Conservation (phyloP, 768 basidiomycete species). For the Pseudohyphozyma bogoriensis region DNA sequence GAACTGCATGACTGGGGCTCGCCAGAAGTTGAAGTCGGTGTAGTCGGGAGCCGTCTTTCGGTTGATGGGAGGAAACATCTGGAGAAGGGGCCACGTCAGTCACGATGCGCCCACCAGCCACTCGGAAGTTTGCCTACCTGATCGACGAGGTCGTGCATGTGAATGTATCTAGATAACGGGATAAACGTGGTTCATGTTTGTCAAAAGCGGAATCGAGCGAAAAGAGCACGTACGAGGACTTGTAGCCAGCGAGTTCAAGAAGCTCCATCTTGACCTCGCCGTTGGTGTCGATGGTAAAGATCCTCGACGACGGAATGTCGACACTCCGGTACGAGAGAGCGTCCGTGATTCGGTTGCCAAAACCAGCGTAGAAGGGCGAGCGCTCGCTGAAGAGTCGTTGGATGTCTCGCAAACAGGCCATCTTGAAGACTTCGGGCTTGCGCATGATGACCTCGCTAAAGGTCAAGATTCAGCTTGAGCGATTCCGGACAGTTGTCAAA, state of each 20-base stretch:
- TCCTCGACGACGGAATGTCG: constrained; percentile 81
- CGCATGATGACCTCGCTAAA: constrained; percentile 93
- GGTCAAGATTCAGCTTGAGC: not conserved
- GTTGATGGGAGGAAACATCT: constrained; percentile 94
- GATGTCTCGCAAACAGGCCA: constrained; percentile 95
- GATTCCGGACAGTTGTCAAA: not conserved
- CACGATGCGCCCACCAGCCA: too few species aligned
- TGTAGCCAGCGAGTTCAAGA: constrained; percentile 91
- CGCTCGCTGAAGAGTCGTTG: constrained; percentile 65
- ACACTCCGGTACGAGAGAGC: constrained; percentile 95
- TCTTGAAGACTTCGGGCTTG: constrained; percentile 99
- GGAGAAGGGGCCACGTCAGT: too few species aligned
- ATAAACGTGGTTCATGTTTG: too few species aligned
- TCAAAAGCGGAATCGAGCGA: not conserved
- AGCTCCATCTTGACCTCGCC: constrained; percentile 97
- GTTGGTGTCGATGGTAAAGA: constrained; percentile 86
- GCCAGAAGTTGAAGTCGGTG: constrained; percentile 98
- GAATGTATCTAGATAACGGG: constrained; percentile 62
- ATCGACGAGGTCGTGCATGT: constrained; percentile 98
- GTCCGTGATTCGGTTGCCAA: constrained; percentile 96
- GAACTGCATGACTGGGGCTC: constrained; percentile 60
- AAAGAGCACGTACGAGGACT: constrained; percentile 62
- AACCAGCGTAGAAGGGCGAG: constrained; percentile 83
- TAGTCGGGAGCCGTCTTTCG: constrained; percentile 69
- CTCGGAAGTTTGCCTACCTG: too few species aligned